phyloP scores from a whole-genome alignment of 1,284 basidiomycete genomes.

The Trametes polyzona region DNA sequence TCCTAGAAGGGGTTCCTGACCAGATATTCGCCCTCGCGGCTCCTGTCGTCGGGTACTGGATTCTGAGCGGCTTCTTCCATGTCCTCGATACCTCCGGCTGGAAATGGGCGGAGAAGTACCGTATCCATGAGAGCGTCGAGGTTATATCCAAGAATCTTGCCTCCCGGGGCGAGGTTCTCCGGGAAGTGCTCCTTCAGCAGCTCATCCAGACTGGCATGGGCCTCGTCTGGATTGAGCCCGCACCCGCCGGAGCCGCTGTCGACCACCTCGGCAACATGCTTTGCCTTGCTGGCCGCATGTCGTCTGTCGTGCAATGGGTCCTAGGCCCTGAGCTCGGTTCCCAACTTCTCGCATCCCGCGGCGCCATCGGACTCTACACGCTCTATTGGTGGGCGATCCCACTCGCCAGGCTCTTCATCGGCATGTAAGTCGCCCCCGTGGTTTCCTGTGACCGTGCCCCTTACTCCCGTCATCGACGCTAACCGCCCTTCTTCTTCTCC shows the following conservation, averaged over 20 bases:
- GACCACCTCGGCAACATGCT: conserved; percentile 58
- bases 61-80: conserved; percentile 80
- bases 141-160: conserved; percentile 48
- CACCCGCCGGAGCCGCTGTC: conserved; percentile 40
- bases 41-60: conserved; percentile 88
- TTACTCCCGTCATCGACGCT: not conserved
- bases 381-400: conserved; percentile 97
- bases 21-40: conserved; percentile 71
- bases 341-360: conserved; percentile 45
- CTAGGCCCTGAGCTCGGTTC: conserved; percentile 39
- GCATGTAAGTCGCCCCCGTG: conserved; percentile 79
- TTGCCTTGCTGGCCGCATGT: conserved; percentile 43
- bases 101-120: conserved; percentile 60
- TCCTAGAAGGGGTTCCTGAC: conserved; percentile 52
- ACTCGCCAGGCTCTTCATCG: conserved; percentile 71
- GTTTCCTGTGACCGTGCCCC: not conserved
- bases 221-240: conserved; percentile 66
- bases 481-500: not conserved
- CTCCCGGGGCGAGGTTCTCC: conserved; percentile 78
- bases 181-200: conserved; percentile 49
- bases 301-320: conserved; percentile 44
- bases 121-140: conserved; percentile 18
- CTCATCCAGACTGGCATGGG: conserved; percentile 83
- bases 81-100: conserved; percentile 75
- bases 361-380: conserved; percentile 65